phyloP scores from a whole-genome alignment of 2,329 filamentous ascomycete genomes.

The Calonectria hawksworthii region DNA sequence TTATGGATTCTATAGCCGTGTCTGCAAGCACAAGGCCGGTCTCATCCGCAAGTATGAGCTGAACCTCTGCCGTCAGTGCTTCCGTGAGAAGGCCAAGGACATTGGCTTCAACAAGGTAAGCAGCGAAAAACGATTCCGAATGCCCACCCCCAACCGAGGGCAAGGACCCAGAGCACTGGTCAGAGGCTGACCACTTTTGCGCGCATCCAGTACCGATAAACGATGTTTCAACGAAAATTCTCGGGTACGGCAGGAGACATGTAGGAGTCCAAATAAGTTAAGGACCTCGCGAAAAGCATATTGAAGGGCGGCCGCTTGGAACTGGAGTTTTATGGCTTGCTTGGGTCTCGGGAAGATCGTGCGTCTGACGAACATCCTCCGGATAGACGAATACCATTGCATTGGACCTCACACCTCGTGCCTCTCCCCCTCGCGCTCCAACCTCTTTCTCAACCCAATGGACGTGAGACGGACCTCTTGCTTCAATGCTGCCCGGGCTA shows the following conservation, averaged over 20 bases:
- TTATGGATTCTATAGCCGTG: conserved; percentile 63
- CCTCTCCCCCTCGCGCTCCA: conserved; percentile 10
- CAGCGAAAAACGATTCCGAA: conserved; percentile 23
- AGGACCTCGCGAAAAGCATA: conserved; percentile 55
- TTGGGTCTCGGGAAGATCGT: conserved; percentile 60
- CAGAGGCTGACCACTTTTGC: conserved; percentile 35
- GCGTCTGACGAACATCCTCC: conserved; percentile 58
- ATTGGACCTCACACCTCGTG: conserved; percentile 49
- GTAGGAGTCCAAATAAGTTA: conserved; percentile 43
- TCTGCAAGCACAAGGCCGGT: conserved; percentile 95
- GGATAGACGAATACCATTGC: conserved; percentile 61
- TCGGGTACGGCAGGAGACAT: conserved; percentile 41
- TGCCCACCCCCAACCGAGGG: neutral
- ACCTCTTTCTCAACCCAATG: conserved; percentile 22
- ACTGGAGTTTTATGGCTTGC: conserved; percentile 62
- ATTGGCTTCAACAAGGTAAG: conserved; percentile 81
- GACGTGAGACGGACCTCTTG: conserved; percentile 7
- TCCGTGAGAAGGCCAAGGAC: conserved; percentile 80
- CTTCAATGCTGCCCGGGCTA: neutral
- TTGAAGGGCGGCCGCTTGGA: conserved; percentile 60
- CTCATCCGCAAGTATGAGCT: conserved; percentile 99
- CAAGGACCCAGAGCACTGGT: neutral
- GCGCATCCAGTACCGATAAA: conserved; percentile 55
- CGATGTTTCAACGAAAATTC: conserved; percentile 45
- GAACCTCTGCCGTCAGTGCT: conserved; percentile 87